A percentile compares a stretch with the other conserved stretches of the same genome.
These are phyloP conservation scores for Mycena rosella DNA, from an alignment of 768 basidiomycete species.

Conservation along the genomic window DNA sequence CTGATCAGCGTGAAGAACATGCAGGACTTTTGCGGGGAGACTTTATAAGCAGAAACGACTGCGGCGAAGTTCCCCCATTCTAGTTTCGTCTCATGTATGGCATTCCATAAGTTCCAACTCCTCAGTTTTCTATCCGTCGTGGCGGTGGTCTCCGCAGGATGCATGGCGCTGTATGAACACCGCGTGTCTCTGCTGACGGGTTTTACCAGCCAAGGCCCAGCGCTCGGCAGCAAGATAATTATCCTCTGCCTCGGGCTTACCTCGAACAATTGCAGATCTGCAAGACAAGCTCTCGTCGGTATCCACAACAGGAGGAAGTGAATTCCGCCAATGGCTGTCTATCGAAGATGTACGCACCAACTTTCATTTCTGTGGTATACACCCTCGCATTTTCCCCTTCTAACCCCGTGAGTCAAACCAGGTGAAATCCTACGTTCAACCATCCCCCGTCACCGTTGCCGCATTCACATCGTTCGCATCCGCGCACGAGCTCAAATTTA, in stretches of 20 bases:
- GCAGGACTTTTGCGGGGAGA: neutral
- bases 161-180: slow-evolving; percentile 41
- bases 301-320: slow-evolving; percentile 50
- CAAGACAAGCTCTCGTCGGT: slow-evolving; percentile 52
- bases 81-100: neutral
- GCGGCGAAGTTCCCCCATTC: too few species aligned
- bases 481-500: slow-evolving; percentile 33
- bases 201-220: slow-evolving; percentile 37
- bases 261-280: slow-evolving; percentile 51
- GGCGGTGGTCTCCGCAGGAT: slow-evolving; percentile 13
- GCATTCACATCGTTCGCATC: slow-evolving; percentile 44
- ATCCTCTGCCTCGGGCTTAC: slow-evolving; percentile 53
- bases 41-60: neutral
- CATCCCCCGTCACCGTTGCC: slow-evolving; percentile 38
- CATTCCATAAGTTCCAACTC: slow-evolving; percentile 15
- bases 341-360: slow-evolving; percentile 47
- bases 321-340: slow-evolving; percentile 53
- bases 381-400: neutral
- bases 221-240: slow-evolving; percentile 44
- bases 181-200: slow-evolving; percentile 41
- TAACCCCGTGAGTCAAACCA: slow-evolving; percentile 15
- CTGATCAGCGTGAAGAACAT: slow-evolving; percentile 2
- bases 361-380: neutral
- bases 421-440: slow-evolving; percentile 46
- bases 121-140: slow-evolving; percentile 16